Conservation (phyloP, 352 stramenopile species). For the Phytopythium ostracodes region DNA sequence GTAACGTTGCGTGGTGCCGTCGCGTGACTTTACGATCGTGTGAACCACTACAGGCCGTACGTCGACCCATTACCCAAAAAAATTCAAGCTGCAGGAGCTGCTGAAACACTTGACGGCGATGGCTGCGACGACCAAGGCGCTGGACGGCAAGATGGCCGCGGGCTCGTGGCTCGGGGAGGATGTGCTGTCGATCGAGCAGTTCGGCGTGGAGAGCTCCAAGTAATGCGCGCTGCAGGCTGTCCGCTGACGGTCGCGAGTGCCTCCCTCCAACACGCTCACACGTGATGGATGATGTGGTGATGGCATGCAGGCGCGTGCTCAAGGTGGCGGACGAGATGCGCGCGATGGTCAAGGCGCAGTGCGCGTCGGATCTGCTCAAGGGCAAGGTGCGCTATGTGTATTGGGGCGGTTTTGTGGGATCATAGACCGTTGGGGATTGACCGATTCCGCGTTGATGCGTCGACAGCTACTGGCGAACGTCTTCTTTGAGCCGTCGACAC, state of each 20-base stretch:
- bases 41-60: not conserved
- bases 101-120: not conserved
- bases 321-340: slow-evolving; percentile 82
- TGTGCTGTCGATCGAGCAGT: slow-evolving; percentile 78
- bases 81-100: not conserved
- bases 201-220: slow-evolving; percentile 68
- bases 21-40: not conserved
- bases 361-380: slow-evolving; percentile 73
- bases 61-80: not conserved
- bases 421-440: not conserved
- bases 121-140: slow-evolving; percentile 21
- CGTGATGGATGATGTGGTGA: not conserved
- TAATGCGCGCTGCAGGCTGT: slow-evolving; percentile 12
- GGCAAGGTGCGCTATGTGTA: slow-evolving; percentile 78
- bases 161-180: slow-evolving; percentile 68
- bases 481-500: slow-evolving; percentile 98
- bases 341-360: slow-evolving; percentile 68
- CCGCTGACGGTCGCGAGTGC: not conserved
- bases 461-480: slow-evolving; percentile 91
- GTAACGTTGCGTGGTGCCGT: not conserved
- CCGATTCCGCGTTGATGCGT: not conserved
- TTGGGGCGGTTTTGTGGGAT: too few species aligned
- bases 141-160: slow-evolving; percentile 57
- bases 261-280: slow-evolving; percentile 1
- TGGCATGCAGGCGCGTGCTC: slow-evolving; percentile 52